These are phyloP conservation scores for Phallus indusiatus DNA, from an alignment of 768 basidiomycete genomes.

Conservation along the genomic window DNA sequence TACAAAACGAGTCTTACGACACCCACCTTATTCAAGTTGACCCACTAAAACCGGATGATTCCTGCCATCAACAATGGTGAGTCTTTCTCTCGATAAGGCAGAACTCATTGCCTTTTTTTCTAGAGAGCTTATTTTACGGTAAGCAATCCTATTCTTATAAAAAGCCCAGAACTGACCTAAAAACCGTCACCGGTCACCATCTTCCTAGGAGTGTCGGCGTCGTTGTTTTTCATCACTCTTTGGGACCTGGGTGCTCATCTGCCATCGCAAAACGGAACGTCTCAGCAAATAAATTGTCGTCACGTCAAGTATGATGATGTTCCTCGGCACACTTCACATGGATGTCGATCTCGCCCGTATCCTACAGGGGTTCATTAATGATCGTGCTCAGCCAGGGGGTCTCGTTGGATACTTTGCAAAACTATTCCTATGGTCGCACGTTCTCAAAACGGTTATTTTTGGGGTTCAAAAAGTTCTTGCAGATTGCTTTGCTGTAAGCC, in stretches of 20 bases:
- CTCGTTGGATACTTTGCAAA: constrained; percentile 25
- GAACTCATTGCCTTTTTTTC: constrained; percentile 10
- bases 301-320: constrained; percentile 23
- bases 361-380: constrained; percentile 26
- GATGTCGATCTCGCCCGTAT: constrained; percentile 27
- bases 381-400: constrained; percentile 10
- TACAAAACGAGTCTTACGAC: no score
- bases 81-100: constrained; percentile 8
- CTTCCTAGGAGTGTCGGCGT: not conserved
- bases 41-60: no score
- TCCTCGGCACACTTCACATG: constrained; percentile 27
- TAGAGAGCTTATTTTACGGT: constrained; percentile 6
- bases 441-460: constrained; percentile 29
- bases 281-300: constrained; percentile 24
- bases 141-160: not conserved
- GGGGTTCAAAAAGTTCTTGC: constrained; percentile 29
- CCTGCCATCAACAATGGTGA: constrained; percentile 5
- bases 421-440: constrained; percentile 27
- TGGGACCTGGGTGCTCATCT: constrained; percentile 24
- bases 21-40: no score
- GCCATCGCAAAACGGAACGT: constrained; percentile 19
- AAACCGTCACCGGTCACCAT: no score
- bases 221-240: constrained; percentile 23
- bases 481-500: constrained; percentile 27
- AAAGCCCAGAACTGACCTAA: not conserved